Percentiles rank a stretch among this genome's conserved stretches.
phyloP scores from a whole-genome alignment of 2,329 filamentous ascomycete genomes.

The Colletotrichum filicis region DNA sequence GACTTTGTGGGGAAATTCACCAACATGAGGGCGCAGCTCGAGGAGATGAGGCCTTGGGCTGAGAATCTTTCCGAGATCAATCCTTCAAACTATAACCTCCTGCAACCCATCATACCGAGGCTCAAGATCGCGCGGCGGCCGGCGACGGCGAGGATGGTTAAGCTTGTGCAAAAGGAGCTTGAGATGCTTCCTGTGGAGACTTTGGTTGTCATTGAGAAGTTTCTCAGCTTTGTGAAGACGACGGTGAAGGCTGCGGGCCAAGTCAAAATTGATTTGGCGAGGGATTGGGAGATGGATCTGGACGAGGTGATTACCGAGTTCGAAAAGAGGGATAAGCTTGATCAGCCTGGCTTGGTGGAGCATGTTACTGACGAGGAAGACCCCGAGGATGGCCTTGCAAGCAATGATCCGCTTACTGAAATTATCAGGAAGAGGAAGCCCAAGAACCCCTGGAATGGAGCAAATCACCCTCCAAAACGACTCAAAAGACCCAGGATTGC shows the following conservation, averaged over 20 bases:
- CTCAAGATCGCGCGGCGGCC: slow-evolving; percentile 10
- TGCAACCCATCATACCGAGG: background rate
- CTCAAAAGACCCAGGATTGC: background rate
- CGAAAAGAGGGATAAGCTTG: background rate
- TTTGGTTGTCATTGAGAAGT: background rate
- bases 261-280: background rate
- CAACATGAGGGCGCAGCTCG: background rate
- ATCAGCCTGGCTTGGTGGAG: background rate
- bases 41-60: background rate
- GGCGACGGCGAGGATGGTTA: slow-evolving; percentile 3
- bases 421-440: background rate
- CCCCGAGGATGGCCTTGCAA: background rate
- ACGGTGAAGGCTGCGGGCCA: background rate
- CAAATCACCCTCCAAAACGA: background rate
- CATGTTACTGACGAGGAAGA: background rate
- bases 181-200: background rate
- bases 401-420: background rate
- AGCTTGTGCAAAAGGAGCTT: slow-evolving; percentile 26
- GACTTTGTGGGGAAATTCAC: background rate
- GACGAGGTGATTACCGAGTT: background rate
- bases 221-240: background rate
- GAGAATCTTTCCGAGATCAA: background rate
- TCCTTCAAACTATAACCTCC: background rate
- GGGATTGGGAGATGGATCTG: background rate
- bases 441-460: background rate